These are phyloP conservation scores for Darksidea phi DNA, from an alignment of 495 filamentous ascomycete genomes.

Conservation along the genomic window DNA sequence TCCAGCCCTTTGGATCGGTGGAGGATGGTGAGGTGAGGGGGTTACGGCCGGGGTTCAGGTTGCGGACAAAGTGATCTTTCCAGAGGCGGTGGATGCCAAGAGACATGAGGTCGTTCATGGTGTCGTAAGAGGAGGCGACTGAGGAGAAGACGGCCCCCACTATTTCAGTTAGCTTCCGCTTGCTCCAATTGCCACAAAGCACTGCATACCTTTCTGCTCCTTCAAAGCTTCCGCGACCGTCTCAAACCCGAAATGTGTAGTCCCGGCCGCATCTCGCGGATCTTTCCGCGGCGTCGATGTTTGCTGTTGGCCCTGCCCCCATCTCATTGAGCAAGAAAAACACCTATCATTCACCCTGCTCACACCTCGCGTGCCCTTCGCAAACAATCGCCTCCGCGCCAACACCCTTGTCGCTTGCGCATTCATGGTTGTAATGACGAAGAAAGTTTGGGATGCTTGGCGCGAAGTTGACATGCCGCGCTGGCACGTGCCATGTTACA, in stretches of 20 bases:
- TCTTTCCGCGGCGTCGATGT: slow-evolving; percentile 37
- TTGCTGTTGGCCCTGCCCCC: slow-evolving; percentile 44
- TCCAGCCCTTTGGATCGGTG: slow-evolving; percentile 55
- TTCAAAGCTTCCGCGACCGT: slow-evolving; percentile 83
- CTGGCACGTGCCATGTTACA: slow-evolving; percentile 15
- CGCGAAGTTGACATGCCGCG: slow-evolving; percentile 17
- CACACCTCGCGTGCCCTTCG: neutral
- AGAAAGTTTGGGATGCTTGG: slow-evolving; percentile 14
- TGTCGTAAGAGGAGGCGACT: slow-evolving; percentile 86
- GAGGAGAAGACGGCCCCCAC: slow-evolving; percentile 92
- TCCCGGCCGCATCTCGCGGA: slow-evolving; percentile 45
- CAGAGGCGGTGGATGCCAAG: slow-evolving; percentile 93
- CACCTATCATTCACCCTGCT: slow-evolving; percentile 48
- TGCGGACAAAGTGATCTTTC: slow-evolving; percentile 97
- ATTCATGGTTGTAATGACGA: slow-evolving; percentile 18
- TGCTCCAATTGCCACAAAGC: too few species aligned
- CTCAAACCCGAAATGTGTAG: slow-evolving; percentile 93
- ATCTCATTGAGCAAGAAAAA: slow-evolving; percentile 55
- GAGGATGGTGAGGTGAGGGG: slow-evolving; percentile 52
- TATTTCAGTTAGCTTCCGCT: slow-evolving; percentile 36
- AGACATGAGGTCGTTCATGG: slow-evolving; percentile 99
- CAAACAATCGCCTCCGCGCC: slow-evolving; percentile 29
- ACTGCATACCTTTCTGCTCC: slow-evolving; percentile 61
- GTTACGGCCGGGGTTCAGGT: slow-evolving; percentile 79
- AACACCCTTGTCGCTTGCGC: slow-evolving; percentile 21